A percentile compares a stretch with the other conserved stretches of the same genome.
Conservation (phyloP, 352 stramenopile species). For the Phytophthora hibernalis region DNA sequence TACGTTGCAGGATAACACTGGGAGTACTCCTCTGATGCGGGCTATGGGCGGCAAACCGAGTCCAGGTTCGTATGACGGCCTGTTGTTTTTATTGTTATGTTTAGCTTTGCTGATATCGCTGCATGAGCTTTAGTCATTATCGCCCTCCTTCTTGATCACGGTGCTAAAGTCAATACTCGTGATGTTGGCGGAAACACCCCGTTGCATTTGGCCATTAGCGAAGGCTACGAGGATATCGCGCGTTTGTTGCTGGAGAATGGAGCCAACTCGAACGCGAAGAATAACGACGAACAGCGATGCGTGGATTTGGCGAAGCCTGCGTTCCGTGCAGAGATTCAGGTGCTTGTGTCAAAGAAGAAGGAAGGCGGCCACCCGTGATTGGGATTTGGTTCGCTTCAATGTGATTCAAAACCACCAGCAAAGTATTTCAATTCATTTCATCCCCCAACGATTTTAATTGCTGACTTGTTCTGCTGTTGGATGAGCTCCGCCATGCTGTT, state of each 20-base stretch:
- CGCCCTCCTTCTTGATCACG: slow-evolving; percentile 65
- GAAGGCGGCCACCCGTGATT: slow-evolving; percentile 6
- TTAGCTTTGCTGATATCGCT: neutral
- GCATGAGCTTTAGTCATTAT: slow-evolving; percentile 53
- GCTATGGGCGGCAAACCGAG: slow-evolving; percentile 64
- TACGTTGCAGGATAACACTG: slow-evolving; percentile 56
- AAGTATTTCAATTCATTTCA: slow-evolving; percentile 2
- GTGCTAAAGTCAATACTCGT: slow-evolving; percentile 58
- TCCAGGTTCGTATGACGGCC: slow-evolving; percentile 39
- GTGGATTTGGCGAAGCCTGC: slow-evolving; percentile 55
- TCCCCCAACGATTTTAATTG: neutral
- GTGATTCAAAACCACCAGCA: neutral
- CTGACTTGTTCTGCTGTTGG: slow-evolving; percentile 1
- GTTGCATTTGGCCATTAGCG: slow-evolving; percentile 69
- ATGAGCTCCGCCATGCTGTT: neutral
- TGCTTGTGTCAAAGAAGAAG: slow-evolving; percentile 37
- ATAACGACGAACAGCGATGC: slow-evolving; percentile 64
- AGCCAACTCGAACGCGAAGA: slow-evolving; percentile 60
- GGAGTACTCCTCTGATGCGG: slow-evolving; percentile 68
- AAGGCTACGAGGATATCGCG: slow-evolving; percentile 71
- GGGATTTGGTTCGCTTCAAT: neutral
- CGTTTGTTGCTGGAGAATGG: slow-evolving; percentile 65
- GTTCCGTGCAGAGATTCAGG: slow-evolving; percentile 57
- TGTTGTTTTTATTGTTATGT: neutral
- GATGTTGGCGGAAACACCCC: slow-evolving; percentile 76